A percentile compares a stretch with the other conserved stretches of the same genome.
These are phyloP conservation scores for Caloboletus inedulis DNA, from an alignment of 1,284 basidiomycete genomes.

Conservation along the genomic window DNA sequence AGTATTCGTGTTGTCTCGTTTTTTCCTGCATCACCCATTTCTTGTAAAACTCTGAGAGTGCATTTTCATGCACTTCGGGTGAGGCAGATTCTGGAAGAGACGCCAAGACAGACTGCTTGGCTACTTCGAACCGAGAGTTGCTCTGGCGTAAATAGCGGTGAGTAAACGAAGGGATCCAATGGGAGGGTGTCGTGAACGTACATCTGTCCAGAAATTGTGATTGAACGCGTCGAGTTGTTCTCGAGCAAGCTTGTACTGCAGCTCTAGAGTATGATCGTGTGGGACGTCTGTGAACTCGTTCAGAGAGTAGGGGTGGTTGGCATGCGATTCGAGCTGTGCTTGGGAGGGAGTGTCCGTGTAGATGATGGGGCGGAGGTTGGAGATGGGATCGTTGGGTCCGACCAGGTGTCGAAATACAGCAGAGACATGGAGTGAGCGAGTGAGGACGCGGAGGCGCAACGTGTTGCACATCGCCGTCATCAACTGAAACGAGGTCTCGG, in stretches of 20 bases:
- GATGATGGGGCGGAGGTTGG: constrained; percentile 72
- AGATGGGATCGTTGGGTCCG: constrained; percentile 70
- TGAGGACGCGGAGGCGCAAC: neutral
- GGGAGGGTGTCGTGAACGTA: constrained; percentile 37
- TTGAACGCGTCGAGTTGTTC: constrained; percentile 69
- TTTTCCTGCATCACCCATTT: constrained; percentile 70
- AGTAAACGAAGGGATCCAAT: neutral
- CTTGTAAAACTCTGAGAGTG: constrained; percentile 66
- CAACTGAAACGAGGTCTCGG: neutral
- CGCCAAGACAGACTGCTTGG: constrained; percentile 54
- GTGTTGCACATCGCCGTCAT: constrained; percentile 1
- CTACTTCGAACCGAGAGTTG: constrained; percentile 68
- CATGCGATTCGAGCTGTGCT: constrained; percentile 15
- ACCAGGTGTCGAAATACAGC: constrained; percentile 45
- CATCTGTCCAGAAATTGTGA: constrained; percentile 73
- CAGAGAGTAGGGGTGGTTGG: constrained; percentile 68
- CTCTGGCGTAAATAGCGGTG: constrained; percentile 43
- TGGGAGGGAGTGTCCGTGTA: constrained; percentile 52
- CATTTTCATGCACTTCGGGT: constrained; percentile 55
- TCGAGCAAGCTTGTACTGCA: constrained; percentile 66
- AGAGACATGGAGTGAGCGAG: constrained; percentile 44
- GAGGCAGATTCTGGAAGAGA: constrained; percentile 52
- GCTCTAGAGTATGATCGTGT: constrained; percentile 43
- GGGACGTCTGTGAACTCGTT: constrained; percentile 52
- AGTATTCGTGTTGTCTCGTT: constrained; percentile 53